phyloP scores from a whole-genome alignment of 2,329 filamentous ascomycete genomes.

The Nigrograna mackinnonii region DNA sequence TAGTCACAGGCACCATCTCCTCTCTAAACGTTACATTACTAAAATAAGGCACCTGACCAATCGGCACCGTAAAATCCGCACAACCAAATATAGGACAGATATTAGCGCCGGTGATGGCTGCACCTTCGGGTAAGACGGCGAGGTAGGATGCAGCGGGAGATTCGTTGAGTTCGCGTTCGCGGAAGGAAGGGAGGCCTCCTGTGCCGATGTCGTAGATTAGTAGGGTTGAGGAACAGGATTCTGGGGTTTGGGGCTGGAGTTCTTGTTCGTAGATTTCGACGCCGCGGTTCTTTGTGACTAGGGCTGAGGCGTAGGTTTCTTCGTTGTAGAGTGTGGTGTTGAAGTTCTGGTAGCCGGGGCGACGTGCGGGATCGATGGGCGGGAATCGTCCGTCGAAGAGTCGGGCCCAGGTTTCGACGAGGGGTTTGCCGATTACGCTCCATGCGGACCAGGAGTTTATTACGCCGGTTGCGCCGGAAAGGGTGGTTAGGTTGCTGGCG shows the following conservation, averaged over 20 bases:
- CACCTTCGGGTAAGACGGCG: slow-evolving; percentile 30
- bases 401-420: slow-evolving; percentile 34
- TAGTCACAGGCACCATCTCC: slow-evolving; percentile 48
- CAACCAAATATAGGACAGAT: slow-evolving; percentile 43
- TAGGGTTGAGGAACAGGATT: slow-evolving; percentile 45
- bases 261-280: slow-evolving; percentile 44
- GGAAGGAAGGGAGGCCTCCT: slow-evolving; percentile 44
- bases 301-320: slow-evolving; percentile 18
- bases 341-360: slow-evolving; percentile 29
- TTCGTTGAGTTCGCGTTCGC: slow-evolving; percentile 40
- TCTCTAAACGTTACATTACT: slow-evolving; percentile 44
- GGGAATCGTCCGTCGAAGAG: slow-evolving; percentile 45
- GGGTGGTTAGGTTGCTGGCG: slow-evolving; percentile 32
- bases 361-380: slow-evolving; percentile 42
- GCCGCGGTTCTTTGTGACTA: slow-evolving; percentile 31
- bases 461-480: slow-evolving; percentile 29
- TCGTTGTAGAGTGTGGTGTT: slow-evolving; percentile 25
- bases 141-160: slow-evolving; percentile 35
- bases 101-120: slow-evolving; percentile 35
- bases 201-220: slow-evolving; percentile 50
- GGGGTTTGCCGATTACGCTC: slow-evolving; percentile 33
- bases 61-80: slow-evolving; percentile 47
- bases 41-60: slow-evolving; percentile 46
- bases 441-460: slow-evolving; percentile 40
- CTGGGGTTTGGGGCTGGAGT: slow-evolving; percentile 39